These are phyloP conservation scores for Elongisporangium anandrum DNA, from an alignment of 352 stramenopile genomes.

Conservation along the genomic window DNA sequence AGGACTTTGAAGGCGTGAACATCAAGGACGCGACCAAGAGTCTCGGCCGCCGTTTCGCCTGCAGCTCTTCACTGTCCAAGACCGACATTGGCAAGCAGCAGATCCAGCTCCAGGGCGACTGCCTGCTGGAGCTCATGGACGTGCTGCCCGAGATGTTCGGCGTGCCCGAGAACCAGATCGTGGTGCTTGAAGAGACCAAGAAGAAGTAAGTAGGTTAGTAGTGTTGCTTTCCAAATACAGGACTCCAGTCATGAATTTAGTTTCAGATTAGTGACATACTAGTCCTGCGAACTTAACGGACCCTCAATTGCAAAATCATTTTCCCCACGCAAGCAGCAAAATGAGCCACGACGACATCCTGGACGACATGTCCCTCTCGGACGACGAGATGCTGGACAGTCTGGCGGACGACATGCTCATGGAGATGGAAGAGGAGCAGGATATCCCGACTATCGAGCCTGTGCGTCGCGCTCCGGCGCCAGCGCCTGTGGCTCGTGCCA, in stretches of 20 bases:
- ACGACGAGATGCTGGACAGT: conserved; percentile 81
- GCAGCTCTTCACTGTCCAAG: conserved; percentile 76
- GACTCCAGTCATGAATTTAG: background rate
- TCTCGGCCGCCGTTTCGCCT: conserved; percentile 80
- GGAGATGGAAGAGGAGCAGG: conserved; percentile 44
- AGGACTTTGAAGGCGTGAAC: conserved; percentile 77
- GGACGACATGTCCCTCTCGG: conserved; percentile 80
- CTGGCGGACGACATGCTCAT: conserved; percentile 79
- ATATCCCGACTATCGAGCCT: conserved; percentile 18
- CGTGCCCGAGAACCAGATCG: conserved; percentile 69
- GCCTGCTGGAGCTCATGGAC: conserved; percentile 62
- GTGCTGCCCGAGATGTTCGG: conserved; percentile 76
- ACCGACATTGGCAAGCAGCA: conserved; percentile 71
- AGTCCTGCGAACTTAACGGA: background rate
- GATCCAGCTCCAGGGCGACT: conserved; percentile 83
- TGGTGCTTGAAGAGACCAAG: conserved; percentile 60
- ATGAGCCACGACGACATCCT: conserved; percentile 77
- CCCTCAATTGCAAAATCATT: background rate
- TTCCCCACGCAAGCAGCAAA: background rate
- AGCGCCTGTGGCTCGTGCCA: background rate
- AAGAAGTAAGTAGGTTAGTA: conserved; percentile 28
- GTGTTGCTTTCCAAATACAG: background rate
- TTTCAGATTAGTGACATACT: background rate
- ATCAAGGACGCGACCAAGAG: conserved; percentile 82
- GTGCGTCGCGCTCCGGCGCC: conserved; percentile 8